Conservation (phyloP, 768 basidiomycete genomes). For the Rhodotorula graminis region DNA sequence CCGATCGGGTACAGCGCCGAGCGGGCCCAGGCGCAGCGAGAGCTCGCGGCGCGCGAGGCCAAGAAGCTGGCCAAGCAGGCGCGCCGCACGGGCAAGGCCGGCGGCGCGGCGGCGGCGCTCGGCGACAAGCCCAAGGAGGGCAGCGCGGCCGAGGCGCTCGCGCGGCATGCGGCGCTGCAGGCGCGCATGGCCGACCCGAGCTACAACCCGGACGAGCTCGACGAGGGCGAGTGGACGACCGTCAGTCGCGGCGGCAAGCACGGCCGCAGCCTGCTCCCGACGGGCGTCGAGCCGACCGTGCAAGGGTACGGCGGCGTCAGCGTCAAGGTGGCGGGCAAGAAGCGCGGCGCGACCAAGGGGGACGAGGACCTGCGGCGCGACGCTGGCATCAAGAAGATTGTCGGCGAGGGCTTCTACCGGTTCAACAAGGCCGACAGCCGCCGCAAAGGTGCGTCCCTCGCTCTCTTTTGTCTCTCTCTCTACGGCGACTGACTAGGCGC, state of each 20-base stretch:
- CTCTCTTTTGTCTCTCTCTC: too few species aligned
- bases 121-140: constrained; percentile 24
- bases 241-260: constrained; percentile 33
- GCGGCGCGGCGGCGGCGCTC: background rate
- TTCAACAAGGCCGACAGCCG: constrained; percentile 29
- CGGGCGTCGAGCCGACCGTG: constrained; percentile 14
- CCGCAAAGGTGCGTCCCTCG: constrained; percentile 22
- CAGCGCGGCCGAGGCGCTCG: constrained; percentile 29
- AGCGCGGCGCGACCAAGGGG: constrained; percentile 7
- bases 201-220: constrained; percentile 30
- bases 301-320: constrained; percentile 29
- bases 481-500: too few species aligned
- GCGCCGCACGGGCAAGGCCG: background rate
- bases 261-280: constrained; percentile 27
- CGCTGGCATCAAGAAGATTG: constrained; percentile 32
- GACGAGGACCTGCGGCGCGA: background rate
- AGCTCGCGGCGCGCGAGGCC: background rate
- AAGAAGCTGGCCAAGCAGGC: background rate
- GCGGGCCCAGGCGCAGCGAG: background rate
- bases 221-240: constrained; percentile 32
- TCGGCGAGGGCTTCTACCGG: constrained; percentile 38
- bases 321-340: constrained; percentile 33
- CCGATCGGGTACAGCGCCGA: constrained; percentile 5
- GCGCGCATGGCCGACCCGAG: background rate
- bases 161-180: constrained; percentile 14